Conservation (phyloP, 768 basidiomycete genomes). For the Termitomyces sp. region DNA sequence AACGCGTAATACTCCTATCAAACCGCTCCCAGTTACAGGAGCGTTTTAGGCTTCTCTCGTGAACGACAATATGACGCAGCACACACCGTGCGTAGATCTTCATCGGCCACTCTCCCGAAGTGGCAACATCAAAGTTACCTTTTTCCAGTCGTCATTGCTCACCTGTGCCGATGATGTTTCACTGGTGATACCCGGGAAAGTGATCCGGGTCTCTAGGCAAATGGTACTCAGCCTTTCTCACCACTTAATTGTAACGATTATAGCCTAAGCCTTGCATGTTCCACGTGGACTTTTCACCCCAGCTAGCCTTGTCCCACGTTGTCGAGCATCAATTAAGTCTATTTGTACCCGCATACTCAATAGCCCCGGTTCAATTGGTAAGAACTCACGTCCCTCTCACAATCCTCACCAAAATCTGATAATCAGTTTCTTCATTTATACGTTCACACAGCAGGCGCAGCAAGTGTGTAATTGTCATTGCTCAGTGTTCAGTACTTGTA, state of each 20-base stretch:
- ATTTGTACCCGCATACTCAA: not conserved
- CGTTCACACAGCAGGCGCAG: not conserved
- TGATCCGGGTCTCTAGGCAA: not conserved
- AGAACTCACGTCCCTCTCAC: not conserved
- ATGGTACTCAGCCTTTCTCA: not conserved
- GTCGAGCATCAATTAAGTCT: not conserved
- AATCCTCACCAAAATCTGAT: not conserved
- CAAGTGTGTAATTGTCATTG: not conserved
- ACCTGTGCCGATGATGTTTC: not conserved
- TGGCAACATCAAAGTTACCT: not conserved
- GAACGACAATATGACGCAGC: not conserved
- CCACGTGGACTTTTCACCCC: not conserved
- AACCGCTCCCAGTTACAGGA: not conserved
- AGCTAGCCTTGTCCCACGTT: not conserved
- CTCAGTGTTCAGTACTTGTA: not conserved
- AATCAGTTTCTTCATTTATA: not conserved
- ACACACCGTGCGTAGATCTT: not conserved
- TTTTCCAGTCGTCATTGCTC: not conserved
- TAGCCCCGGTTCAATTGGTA: not conserved
- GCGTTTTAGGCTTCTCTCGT: no score
- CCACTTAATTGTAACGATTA: not conserved
- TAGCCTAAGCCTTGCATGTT: not conserved
- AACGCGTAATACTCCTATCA: not conserved
- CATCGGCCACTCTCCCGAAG: not conserved
- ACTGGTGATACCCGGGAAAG: not conserved